These are phyloP conservation scores for Cladophialophora chaetospira DNA, from an alignment of 2,329 filamentous ascomycete genomes.

Conservation along the genomic window DNA sequence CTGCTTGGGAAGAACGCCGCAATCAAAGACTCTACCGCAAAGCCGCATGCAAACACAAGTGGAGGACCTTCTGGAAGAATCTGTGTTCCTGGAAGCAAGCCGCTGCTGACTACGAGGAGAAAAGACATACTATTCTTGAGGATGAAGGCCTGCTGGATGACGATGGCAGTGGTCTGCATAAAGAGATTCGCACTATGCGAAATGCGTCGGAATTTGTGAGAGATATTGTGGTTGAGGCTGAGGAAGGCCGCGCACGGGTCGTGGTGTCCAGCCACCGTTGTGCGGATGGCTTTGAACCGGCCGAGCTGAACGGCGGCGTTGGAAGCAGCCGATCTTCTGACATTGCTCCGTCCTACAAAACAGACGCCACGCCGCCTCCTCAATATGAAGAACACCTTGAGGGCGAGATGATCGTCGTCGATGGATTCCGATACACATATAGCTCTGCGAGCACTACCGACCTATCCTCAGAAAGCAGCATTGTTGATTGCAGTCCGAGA, in stretches of 20 bases:
- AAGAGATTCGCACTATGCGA: conserved; percentile 54
- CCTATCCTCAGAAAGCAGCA: conserved; percentile 43
- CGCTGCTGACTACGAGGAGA: conserved; percentile 54
- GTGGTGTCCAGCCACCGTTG: conserved; percentile 1
- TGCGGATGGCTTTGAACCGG: conserved; percentile 14
- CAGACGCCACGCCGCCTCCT: conserved; percentile 38
- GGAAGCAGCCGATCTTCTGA: conserved; percentile 24
- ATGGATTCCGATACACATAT: conserved; percentile 45
- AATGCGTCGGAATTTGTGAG: conserved; percentile 57
- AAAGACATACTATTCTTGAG: conserved; percentile 50
- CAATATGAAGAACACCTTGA: conserved; percentile 45
- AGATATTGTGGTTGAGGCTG: conserved; percentile 48
- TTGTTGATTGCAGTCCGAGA: conserved; percentile 44
- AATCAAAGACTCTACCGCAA: conserved; percentile 55
- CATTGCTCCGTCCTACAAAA: conserved; percentile 31
- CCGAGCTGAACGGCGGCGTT: conserved; percentile 28
- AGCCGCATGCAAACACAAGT: conserved; percentile 55
- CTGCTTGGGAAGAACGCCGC: conserved; percentile 56
- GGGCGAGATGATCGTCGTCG: conserved; percentile 43
- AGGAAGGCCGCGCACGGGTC: conserved; percentile 35
- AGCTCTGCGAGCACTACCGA: conserved; percentile 36
- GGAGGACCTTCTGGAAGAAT: conserved; percentile 53
- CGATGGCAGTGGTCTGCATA: conserved; percentile 49
- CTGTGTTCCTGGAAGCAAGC: conserved; percentile 39
- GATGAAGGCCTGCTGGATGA: conserved; percentile 51